Evolutionary conservation across 202 grass and related monocot genomes (phyloP), one percentile per base, ranked within the genome.

Genomic region (Eragrostis tef): DNA sequence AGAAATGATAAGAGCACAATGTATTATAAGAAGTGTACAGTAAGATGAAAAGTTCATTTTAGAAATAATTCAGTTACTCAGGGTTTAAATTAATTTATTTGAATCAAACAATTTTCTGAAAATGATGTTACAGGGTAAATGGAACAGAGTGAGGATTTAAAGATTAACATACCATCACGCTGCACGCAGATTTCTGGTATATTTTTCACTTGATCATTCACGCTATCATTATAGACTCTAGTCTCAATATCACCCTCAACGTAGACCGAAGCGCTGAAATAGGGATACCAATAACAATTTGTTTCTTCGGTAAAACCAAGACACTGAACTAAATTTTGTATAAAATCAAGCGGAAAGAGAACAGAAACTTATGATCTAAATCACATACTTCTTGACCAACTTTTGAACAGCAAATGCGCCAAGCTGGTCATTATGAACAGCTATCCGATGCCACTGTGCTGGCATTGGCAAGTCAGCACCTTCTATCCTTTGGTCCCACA

Each of bases 191-290:
- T 95, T 78, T 98, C 95, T n/a, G 87, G 90, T 86, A 98, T 73
- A 73, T 81, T 85, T 88, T 42, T 98, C 10, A 91, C 85, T 85
- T 93, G 88, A 86, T 86, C 83, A 68, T 74, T 86, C 77, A 94
- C 39, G 66, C 39, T 86, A 65, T 95, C 95, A 88, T 94, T 90
- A 73, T 98, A 98, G 25, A 95, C 67, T 77, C 95, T 94, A 62
- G 87, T 94, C 81, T 98, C 95, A 67, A 98, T 98, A 90, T 94
- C 90, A 62, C 95, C 95, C 85, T 98, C 95, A 78, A 98, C 70
- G 91, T 91, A 98, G 47, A 98, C 90, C 22, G 92, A 45, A 60
- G 90, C 77, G 70, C 95, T 93, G 87, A 78, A 39, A 83, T 43
- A 83, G 34, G 53, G 6, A 78, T 74, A 49, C 21, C 11, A 58